Evolutionary conservation across 1,139 yeast genomes (phyloP).

Genomic region (Pneumocystis jirovecii): DNA sequence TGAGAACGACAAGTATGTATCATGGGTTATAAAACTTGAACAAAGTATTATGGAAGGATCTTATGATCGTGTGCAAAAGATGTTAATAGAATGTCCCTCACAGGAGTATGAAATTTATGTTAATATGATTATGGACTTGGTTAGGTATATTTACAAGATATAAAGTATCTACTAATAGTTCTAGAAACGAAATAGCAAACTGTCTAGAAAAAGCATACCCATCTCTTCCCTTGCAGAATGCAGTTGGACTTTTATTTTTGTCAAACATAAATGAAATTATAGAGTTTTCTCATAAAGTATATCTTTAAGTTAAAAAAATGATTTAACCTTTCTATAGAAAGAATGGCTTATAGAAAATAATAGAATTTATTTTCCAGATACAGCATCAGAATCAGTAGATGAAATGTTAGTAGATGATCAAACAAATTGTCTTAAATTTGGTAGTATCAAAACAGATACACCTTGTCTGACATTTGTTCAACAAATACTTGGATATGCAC

Average conservation of each 20-base stretch:
- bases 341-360: neutral
- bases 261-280: neutral
- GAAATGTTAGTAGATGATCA: neutral
- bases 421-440: neutral
- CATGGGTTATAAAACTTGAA: slow-evolving; percentile 78
- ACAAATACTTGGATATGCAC: slow-evolving; percentile 64
- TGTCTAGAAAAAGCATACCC: slow-evolving; percentile 18
- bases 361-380: neutral
- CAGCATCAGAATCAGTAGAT: neutral
- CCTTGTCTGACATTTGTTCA: slow-evolving; percentile 33
- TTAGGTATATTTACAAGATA: slow-evolving; percentile 16
- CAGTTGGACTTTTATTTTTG: neutral
- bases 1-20: slow-evolving; percentile 45
- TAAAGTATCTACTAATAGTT: slow-evolving; percentile 10
- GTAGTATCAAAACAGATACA: slow-evolving; percentile 1
- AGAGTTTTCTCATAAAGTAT: slow-evolving; percentile 1
- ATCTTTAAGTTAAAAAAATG: neutral
- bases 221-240: slow-evolving; percentile 15
- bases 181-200: slow-evolving; percentile 25
- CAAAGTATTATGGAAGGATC: slow-evolving; percentile 94
- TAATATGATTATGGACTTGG: slow-evolving; percentile 15
- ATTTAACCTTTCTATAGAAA: neutral
- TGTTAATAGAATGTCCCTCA: slow-evolving; percentile 19
- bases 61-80: slow-evolving; percentile 80
- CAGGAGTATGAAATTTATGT: slow-evolving; percentile 9